Conservation (phyloP, 495 filamentous ascomycete species). For the Alectoria sarmentosa region DNA sequence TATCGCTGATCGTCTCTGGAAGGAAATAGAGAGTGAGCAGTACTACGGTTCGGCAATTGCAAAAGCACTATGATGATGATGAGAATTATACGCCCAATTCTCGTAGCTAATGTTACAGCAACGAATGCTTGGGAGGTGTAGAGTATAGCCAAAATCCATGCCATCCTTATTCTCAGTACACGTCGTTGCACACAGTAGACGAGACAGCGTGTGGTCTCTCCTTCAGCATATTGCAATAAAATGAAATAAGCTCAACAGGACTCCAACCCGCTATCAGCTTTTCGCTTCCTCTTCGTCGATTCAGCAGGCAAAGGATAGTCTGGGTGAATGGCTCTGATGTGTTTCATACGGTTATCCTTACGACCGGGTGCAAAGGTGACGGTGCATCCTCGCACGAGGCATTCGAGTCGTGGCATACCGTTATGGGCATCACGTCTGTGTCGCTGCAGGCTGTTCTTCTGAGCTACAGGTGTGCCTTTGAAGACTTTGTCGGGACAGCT, state of each 20-base stretch:
- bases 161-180: neutral
- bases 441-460: neutral
- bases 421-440: neutral
- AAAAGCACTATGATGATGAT: neutral
- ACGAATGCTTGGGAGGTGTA: no score
- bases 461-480: neutral
- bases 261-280: neutral
- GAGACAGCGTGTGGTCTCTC: no score
- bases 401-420: neutral
- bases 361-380: neutral
- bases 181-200: neutral
- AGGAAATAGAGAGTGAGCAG: neutral
- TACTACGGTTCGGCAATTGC: neutral
- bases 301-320: neutral
- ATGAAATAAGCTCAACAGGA: neutral
- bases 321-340: neutral
- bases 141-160: neutral
- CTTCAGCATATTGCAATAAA: neutral
- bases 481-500: neutral
- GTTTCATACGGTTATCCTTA: neutral
- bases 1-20: neutral
- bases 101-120: no score
- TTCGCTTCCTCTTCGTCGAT: neutral
- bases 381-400: neutral
- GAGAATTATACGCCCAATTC: neutral